These are phyloP conservation scores for Fraxinus baroniana DNA, from an alignment of 305 asterid species.

Conservation along the genomic window DNA sequence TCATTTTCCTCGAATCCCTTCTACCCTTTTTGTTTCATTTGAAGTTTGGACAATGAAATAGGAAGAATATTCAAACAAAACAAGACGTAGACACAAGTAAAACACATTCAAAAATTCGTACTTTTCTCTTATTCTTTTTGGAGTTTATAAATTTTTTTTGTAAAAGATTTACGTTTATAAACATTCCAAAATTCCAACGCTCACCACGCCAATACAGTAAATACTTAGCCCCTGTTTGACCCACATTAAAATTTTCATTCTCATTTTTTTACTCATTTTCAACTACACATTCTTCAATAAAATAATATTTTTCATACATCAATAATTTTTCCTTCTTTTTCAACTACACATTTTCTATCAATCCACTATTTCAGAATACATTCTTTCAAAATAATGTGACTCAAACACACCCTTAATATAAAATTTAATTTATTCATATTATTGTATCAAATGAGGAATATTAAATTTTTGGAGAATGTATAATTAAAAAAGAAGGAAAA, in stretches of 20 bases:
- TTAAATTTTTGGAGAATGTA: no score
- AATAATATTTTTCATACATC: no score
- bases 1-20: neutral
- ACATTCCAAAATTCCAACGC: neutral
- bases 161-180: neutral
- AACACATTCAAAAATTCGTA: neutral
- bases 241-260: no score
- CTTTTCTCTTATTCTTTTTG: neutral
- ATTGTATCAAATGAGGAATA: neutral
- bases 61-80: neutral
- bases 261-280: no score
- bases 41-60: neutral
- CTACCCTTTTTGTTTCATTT: neutral
- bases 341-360: no score
- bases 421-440: neutral
- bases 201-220: neutral
- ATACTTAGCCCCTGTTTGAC: no score
- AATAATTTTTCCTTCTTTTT: no score
- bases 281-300: no score
- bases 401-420: neutral
- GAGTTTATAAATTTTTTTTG: neutral
- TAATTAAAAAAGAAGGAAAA: no score
- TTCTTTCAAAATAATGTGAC: no score
- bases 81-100: neutral
- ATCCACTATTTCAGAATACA: no score